Evolutionary conservation across 306 rosid genomes (phyloP), one percentile per base, ranked within the genome.

Genomic region (Glycine soja): DNA sequence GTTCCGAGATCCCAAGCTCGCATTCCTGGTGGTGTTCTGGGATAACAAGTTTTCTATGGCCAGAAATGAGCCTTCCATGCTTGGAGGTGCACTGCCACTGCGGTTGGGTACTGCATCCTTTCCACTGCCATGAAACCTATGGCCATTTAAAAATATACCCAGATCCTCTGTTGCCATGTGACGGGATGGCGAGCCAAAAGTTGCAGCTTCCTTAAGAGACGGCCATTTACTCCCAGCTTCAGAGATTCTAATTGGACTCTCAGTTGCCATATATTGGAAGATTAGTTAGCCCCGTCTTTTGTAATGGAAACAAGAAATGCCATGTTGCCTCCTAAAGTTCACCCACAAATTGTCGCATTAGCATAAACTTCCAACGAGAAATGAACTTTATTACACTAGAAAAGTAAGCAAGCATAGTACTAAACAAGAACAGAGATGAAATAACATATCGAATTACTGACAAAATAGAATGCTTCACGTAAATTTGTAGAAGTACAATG

Each of bases 21-120:
- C 82, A 72, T 76, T 80, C n/a, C 75, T 58, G 78, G 75, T 68
- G 7, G 75, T 54, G 83, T 80, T 83, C 84, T 74, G 91, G 54
- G 88, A 82, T 56, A 91, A 59, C 8, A 87, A 76, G 72, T 84
- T 87, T 72, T 87, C 79, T 36, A 87, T 85, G 73, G 95, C 90
- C 34, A 87, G 70, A 86, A 91, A 83, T 5, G 96, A 91, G 38
- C 96, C 93, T 78, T 89, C 96, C 86, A 91, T 91, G 82, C 89
- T 89, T 51, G 96, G 96, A 79, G 96, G 96, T 61, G 96, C 96
- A 77, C 96, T 91, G 67, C 93, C 96, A 85, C 96, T 91, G 48
- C 96, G 88, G 72, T 85, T 86, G 72, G 96, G 93, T n/a, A 86
- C 78, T 19, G 24, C 88, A 74, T 91, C 91, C 69, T 75, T 88